Evolutionary conservation across 176 grass and related monocot genomes (phyloP), one percentile per base, ranked within the genome.

Genomic region (Puccinellia tenuiflora): DNA sequence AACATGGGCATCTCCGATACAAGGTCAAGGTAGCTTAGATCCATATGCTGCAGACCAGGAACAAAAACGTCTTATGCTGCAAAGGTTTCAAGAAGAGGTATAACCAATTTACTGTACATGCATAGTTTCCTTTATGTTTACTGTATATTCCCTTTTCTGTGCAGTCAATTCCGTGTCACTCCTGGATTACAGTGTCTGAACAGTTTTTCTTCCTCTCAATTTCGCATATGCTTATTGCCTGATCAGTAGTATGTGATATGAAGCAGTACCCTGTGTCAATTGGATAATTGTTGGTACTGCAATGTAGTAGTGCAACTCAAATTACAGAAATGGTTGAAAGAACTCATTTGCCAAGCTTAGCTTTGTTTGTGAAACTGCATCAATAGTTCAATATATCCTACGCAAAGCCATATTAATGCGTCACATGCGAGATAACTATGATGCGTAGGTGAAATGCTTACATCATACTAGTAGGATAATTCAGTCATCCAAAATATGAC

Each of bases 31-130:
- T 83, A 37, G 75, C 55, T 81, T 99, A 53, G 93, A 98, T 76
- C 86, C 93, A 63, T 92, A 93, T 88, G 74, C 81, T 33, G 85
- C 85, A 45, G 93, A 99, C 87, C 74, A 93, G 84, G 96, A 99
- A 86, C 96, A 99, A 82, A 98, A 95, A 81, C 85, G 93, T 56
- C 91, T 99, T 64, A 99, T 99, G 93, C 93, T 96, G 50, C 96
- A 99, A 90, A 99, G 96, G 55, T 99, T 99, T 68, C 96, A 99
- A 76, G 96, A 99, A 99, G 96, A 99, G 91, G 96, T 99, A 83
- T 91, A 52, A 51, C 18, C 72, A 50, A 60, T 47, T 69, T 71
- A 35, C 24, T 71, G 21, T 71, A 9, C 69, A 48, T 25, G 15
- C 69, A 42, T 47, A 55, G 46, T 45, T n/a, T 33, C 21, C 39